Evolutionary conservation across 2,329 filamentous ascomycete genomes (phyloP).

Genomic region (Aspergillus ibericus): DNA sequence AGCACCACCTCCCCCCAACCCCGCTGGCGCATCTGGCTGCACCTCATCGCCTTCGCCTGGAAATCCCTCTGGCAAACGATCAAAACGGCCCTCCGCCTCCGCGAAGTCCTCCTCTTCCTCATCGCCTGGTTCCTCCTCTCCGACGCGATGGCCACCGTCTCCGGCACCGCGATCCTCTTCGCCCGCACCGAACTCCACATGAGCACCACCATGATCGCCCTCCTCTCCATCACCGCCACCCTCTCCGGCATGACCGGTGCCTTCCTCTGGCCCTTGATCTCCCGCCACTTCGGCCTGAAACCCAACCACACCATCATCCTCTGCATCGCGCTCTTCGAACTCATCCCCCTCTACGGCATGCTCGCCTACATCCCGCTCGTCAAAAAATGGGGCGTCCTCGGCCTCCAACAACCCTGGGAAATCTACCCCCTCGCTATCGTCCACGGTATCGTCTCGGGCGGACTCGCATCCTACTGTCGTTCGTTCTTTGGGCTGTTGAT

Average conservation of each 20-base stretch:
- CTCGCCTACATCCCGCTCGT: slow-evolving; percentile 79
- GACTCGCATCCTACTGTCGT: slow-evolving; percentile 81
- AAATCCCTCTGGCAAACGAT: slow-evolving; percentile 75
- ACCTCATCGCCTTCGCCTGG: slow-evolving; percentile 79
- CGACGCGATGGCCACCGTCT: slow-evolving; percentile 87
- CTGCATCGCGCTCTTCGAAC: slow-evolving; percentile 80
- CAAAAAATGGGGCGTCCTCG: slow-evolving; percentile 68
- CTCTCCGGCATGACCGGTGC: slow-evolving; percentile 77
- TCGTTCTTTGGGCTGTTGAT: slow-evolving; percentile 86
- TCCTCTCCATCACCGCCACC: slow-evolving; percentile 87
- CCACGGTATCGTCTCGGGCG: slow-evolving; percentile 84
- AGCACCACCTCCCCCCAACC: slow-evolving; percentile 16
- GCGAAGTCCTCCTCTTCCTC: slow-evolving; percentile 78
- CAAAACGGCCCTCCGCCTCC: slow-evolving; percentile 66
- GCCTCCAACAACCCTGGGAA: slow-evolving; percentile 85
- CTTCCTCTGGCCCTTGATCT: slow-evolving; percentile 78
- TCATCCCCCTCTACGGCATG: slow-evolving; percentile 88
- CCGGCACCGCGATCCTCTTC: slow-evolving; percentile 86
- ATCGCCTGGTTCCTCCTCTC: slow-evolving; percentile 87
- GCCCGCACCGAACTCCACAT: slow-evolving; percentile 86
- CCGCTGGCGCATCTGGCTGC: slow-evolving; percentile 54
- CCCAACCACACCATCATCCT: slow-evolving; percentile 85
- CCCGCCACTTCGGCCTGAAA: slow-evolving; percentile 63
- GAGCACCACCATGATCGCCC: slow-evolving; percentile 74
- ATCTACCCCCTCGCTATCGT: slow-evolving; percentile 87